Evolutionary conservation across 371 early-diverging fungal genomes (phyloP).

Genomic region (Chytridium lagenaria): DNA sequence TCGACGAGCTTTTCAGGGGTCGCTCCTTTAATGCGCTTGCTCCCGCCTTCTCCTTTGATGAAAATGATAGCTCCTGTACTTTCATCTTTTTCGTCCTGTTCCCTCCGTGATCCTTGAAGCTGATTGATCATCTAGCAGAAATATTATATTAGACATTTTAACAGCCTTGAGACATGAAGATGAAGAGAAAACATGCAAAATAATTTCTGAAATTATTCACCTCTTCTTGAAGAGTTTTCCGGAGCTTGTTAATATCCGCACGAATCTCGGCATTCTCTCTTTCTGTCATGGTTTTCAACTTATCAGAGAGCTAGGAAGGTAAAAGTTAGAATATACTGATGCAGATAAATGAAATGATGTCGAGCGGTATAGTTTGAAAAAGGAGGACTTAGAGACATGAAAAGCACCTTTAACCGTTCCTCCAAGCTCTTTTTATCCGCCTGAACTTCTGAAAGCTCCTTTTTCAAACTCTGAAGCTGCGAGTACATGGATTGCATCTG

Average conservation of each 20-base stretch:
- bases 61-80: constrained; percentile 49
- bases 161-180: neutral
- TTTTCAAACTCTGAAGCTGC: constrained; percentile 29
- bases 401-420: constrained; percentile 38
- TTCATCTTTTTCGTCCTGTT: constrained; percentile 56
- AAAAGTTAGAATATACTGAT: too few relatives aligned
- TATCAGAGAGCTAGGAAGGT: constrained; percentile 44
- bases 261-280: constrained; percentile 50
- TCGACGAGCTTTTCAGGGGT: constrained; percentile 58
- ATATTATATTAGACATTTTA: constrained; percentile 10
- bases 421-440: constrained; percentile 45
- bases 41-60: constrained; percentile 49
- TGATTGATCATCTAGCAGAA: constrained; percentile 45
- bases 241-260: constrained; percentile 50
- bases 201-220: constrained; percentile 22
- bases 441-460: constrained; percentile 31
- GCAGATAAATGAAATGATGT: too few relatives aligned
- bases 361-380: too few relatives aligned
- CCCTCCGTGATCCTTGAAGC: constrained; percentile 42
- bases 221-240: constrained; percentile 48
- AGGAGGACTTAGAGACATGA: neutral
- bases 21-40: constrained; percentile 52
- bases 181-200: neutral
- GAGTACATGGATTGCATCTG: constrained; percentile 24
- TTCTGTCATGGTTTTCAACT: constrained; percentile 50